Percentiles rank a stretch among this genome's conserved stretches.
phyloP scores from a whole-genome alignment of 176 grass and related monocot genomes.

The Rhipidocladum racemiflorum region DNA sequence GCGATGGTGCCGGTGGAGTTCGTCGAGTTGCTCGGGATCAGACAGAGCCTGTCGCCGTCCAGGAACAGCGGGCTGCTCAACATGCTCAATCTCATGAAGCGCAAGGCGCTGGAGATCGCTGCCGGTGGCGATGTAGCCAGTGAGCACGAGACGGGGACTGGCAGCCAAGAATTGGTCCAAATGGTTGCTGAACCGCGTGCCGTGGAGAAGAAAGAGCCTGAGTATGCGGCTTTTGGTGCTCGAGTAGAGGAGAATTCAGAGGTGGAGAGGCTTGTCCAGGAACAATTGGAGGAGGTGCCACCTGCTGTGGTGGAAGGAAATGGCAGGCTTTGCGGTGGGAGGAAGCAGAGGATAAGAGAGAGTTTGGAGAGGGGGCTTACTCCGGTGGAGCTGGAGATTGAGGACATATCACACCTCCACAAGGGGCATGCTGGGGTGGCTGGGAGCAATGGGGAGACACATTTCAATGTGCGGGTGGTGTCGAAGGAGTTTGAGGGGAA shows the following conservation, averaged over 20 bases:
- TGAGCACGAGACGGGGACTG: neutral
- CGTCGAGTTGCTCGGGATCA: slow-evolving; percentile 69
- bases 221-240: slow-evolving; percentile 5
- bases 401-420: slow-evolving; percentile 80
- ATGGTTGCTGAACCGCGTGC: neutral
- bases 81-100: slow-evolving; percentile 86
- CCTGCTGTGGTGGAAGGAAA: slow-evolving; percentile 13
- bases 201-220: slow-evolving; percentile 35
- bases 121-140: neutral
- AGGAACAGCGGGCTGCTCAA: slow-evolving; percentile 83
- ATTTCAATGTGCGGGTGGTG: slow-evolving; percentile 82
- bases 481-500: slow-evolving; percentile 83
- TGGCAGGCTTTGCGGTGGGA: slow-evolving; percentile 36
- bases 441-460: slow-evolving; percentile 68
- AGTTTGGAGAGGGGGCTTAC: slow-evolving; percentile 45
- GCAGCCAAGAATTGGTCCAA: slow-evolving; percentile 7
- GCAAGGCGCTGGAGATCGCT: slow-evolving; percentile 67
- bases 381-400: slow-evolving; percentile 50
- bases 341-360: slow-evolving; percentile 63
- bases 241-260: neutral
- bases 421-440: slow-evolving; percentile 66
- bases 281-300: slow-evolving; percentile 21
- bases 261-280: neutral
- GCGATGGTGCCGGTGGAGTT: slow-evolving; percentile 56
- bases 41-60: slow-evolving; percentile 73